Evolutionary conservation across 2,329 filamentous ascomycete genomes (phyloP), one percentile per base, ranked within the genome.

Genomic region (Myotisia sp.): DNA sequence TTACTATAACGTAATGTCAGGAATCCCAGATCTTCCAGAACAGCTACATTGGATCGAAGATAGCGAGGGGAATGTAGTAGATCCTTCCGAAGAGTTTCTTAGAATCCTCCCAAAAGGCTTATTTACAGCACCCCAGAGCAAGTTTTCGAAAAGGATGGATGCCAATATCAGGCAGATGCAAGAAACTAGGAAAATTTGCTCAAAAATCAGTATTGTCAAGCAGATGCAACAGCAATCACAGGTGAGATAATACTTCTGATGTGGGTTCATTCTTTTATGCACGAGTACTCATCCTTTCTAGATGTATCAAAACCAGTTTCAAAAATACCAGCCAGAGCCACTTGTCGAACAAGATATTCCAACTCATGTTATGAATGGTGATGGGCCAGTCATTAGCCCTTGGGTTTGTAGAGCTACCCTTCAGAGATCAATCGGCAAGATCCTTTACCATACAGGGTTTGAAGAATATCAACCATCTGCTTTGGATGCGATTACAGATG

Each of bases 151-250:
- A 46, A 87, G 79, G 52, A 79, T 98, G 58, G 83, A 94, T 46
- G 73, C 76, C 36, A 98, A 98, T 47, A 83, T 95, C 58, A 74
- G 75, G 40, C 86, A 94, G 52, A 86, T 98, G 69, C 90, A 98
- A 55, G 87, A 95, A 50, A 98, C 90, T 1, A 72, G 90, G 46
- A 95, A 94, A 53, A 71, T 98, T 19, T 92, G 85, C 49, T 85
- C 85, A 7, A 98, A 95, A 60, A 93, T 98, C 53, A 79, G 83
- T 31, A 84, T 98, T 41, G 90, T 98, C 54, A 98, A 95, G 63
- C 90, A 98, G 62, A 98, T 98, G 90, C 90, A 98, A 60, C 74
- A 95, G 35, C 90, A 98, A 56, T 83, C 85, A 33, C 90, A 94
- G 71, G 82, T 84, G 71, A 52, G 64, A 50, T 32, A n/a, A n/a